A percentile compares a stretch with the other conserved stretches of the same genome.
phyloP scores from a whole-genome alignment of 2,329 filamentous ascomycete species.

The Fusarium napiforme region DNA sequence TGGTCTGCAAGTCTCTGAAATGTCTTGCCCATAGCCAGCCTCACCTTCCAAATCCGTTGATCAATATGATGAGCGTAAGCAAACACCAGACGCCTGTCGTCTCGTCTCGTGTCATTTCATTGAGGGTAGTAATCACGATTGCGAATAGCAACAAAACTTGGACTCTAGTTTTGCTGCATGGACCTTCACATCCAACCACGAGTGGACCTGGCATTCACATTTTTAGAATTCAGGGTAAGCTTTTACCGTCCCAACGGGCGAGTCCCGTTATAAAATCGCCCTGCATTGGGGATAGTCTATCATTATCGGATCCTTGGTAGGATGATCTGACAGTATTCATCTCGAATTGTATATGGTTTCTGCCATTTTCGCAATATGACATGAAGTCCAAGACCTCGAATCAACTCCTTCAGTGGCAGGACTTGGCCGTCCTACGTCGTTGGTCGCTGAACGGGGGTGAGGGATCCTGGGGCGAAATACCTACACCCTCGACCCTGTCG shows the following conservation, averaged over 20 bases:
- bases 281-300: constrained; percentile 20
- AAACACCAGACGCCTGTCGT: not conserved
- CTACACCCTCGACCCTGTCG: not conserved
- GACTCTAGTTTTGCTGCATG: constrained; percentile 1
- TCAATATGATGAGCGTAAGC: constrained; percentile 22
- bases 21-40: constrained; percentile 40
- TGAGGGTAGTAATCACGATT: not conserved
- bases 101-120: not conserved
- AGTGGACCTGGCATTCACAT: constrained; percentile 12
- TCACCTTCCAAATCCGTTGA: constrained; percentile 12
- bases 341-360: constrained; percentile 8
- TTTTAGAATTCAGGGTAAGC: constrained; percentile 8
- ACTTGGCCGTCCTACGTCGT: constrained; percentile 21
- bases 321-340: constrained; percentile 28
- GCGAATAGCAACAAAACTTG: not conserved
- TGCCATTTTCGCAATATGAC: constrained; percentile 3
- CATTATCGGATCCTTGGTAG: constrained; percentile 13
- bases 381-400: constrained; percentile 21
- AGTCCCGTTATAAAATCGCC: constrained; percentile 10
- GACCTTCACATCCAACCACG: constrained; percentile 4
- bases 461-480: constrained; percentile 28
- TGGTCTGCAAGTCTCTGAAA: constrained; percentile 40
- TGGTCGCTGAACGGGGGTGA: constrained; percentile 23
- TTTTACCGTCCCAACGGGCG: constrained; percentile 6
- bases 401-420: constrained; percentile 17